Evolutionary conservation across 2,329 filamentous ascomycete genomes (phyloP), one percentile per base, ranked within the genome.

Genomic region (Fusarium sp.): DNA sequence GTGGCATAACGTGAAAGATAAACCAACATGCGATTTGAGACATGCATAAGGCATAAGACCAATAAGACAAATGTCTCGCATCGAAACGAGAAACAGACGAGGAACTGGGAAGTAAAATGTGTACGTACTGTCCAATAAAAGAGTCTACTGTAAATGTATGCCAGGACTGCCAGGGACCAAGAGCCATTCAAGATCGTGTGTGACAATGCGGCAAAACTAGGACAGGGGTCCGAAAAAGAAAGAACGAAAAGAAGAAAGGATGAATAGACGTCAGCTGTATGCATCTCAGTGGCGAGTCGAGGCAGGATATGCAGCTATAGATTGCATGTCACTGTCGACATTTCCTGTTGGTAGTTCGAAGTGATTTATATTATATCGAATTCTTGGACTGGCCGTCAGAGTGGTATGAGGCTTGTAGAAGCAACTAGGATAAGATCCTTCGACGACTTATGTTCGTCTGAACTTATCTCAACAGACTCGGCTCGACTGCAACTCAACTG

Each of bases 131-230:
- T 20, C 20, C 20, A 20, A 3, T 20, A 20, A 20, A 20, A 20
- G 20, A 20, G 20, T 3, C 20, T 20, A 20, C 20, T 20, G 20
- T 20, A 20, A 20, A 20, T 20, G 20, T 20, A 20, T 20, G 20
- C 24, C 32, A 27, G 22, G 14, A 7, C 12, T n/a, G 10, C 11
- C 14, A 37, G 27, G 16, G 29, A 30, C 25, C 37, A 65, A 49
- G 51, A 52, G 40, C 45, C 32, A 37, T 65, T 44, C 45, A 64
- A 52, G 27, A 27, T 42, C 54, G n/a, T 44, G 58, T 71, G 67
- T 69, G 67, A 47, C 58, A 70, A 65, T 70, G 55, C 52, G 34
- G 52, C 32, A 22, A 18, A 32, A 44, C 45, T 4, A 20, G n/a
- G 42, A 41, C 68, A 71, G 49, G 68, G 68, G 52, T 70, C 24